Base-by-base conservation (phyloP, 352 stramenopile species). In the Aphanomyces invadans region DNA sequence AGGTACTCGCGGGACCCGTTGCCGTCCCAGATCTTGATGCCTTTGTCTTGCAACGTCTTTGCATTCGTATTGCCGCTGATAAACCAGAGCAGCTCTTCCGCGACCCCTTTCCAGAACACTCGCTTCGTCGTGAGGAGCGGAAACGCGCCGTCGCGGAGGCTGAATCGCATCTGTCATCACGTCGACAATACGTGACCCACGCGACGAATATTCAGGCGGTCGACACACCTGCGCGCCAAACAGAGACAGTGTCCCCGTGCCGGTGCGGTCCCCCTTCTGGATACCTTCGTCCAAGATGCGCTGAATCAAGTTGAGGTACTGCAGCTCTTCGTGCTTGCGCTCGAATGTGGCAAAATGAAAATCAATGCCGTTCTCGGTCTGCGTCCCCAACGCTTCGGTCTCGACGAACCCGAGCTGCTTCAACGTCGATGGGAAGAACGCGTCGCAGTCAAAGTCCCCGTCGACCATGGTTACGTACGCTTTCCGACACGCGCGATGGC, bases 1-100 rank as follows among this genome's bases (percentile, higher is more conserved):
- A 98, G 72, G 70, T 95, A 98, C 69, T 99, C 96, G 5, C 95
- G 84, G 1, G 92, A 98, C 33, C 93, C 96, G 79, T 99, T 99
- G 39, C 97, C 97, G 76, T 99, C 97, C 98, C 97, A 99, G 71
- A 99, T 99, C 71, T 98, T 96, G 74, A 99, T 98, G 67, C 97
- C 81, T 78, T 99, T 99, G 62, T 97, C 90, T 73, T 94, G 80
- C 4, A 99, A 76, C 48, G 95, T 90, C 73, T 98, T 97, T 3
- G 94, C 95, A 72, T 95, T 98, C 23, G 96, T 99, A 69, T 95
- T 90, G n/a, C 97, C 97, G 51, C 81, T 86, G 70, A 99, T 92
- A 75, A 99, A 99, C 97, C 97, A 99, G 42, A 99, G 76, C 36
- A 99, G 77, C 76, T 99, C 97, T 77, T 99, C 97, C 0, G 96